Conservation (phyloP, 345 rosid species). For the Lepidium didymum region DNA sequence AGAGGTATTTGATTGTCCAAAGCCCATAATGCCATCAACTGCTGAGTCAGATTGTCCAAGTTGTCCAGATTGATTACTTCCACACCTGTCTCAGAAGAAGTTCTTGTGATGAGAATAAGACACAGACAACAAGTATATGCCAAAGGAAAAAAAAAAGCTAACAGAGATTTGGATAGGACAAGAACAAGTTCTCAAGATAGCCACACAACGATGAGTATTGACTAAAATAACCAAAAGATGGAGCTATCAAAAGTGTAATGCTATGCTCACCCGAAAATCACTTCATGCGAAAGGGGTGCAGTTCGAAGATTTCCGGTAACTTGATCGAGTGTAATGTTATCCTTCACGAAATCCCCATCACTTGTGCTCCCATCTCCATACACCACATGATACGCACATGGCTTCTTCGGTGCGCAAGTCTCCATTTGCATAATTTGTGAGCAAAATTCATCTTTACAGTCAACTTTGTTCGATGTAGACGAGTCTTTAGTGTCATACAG, state of each 20-base stretch:
- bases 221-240: not conserved
- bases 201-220: not conserved
- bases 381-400: constrained; percentile 28
- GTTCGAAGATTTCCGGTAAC: constrained; percentile 25
- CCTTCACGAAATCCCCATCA: constrained; percentile 27
- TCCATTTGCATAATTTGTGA: constrained; percentile 10
- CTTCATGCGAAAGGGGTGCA: constrained; percentile 8
- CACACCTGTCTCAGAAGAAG: constrained; percentile 48
- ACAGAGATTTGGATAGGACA: not conserved
- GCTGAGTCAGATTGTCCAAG: constrained; percentile 65
- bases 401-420: constrained; percentile 11
- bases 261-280: constrained; percentile 24
- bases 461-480: constrained; percentile 8
- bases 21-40: constrained; percentile 88
- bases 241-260: not conserved
- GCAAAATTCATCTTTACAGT: constrained; percentile 25
- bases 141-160: not conserved
- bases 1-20: constrained; percentile 87
- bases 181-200: not conserved
- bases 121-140: not conserved
- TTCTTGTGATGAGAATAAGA: not conserved
- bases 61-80: constrained; percentile 73
- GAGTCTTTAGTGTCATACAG: constrained; percentile 20
- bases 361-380: constrained; percentile 33
- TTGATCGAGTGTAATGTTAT: constrained; percentile 21